These are phyloP conservation scores for Erodium chrysanthum DNA, from an alignment of 441 rosid genomes.

Conservation along the genomic window DNA sequence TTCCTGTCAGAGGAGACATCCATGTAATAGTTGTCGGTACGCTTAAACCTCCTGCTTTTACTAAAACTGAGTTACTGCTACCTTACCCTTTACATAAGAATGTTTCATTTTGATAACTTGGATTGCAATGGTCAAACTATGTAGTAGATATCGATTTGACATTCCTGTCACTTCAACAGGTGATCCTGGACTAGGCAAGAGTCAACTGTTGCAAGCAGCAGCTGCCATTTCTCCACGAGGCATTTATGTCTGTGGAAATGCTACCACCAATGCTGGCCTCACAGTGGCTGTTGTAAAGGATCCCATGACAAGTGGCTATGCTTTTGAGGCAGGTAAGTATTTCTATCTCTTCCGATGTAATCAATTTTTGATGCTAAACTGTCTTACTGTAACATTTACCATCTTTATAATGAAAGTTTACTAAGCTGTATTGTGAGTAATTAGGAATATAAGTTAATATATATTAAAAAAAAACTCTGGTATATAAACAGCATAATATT, in stretches of 20 bases:
- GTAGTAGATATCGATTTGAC: constrained; percentile 11
- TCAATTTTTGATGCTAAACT: neutral
- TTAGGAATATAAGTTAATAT: neutral
- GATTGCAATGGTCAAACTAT: constrained; percentile 1
- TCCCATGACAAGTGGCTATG: constrained; percentile 80
- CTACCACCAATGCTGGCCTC: constrained; percentile 92
- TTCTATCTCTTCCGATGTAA: constrained; percentile 20
- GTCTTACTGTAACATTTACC: neutral
- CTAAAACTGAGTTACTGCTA: neutral
- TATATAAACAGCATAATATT: neutral
- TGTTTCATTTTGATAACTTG: neutral
- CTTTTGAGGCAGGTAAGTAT: constrained; percentile 86
- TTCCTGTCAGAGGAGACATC: constrained; percentile 98
- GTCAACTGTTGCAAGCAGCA: constrained; percentile 96
- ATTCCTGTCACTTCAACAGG: constrained; percentile 36
- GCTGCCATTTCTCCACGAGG: constrained; percentile 93
- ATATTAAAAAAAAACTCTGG: neutral
- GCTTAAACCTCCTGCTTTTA: constrained; percentile 17
- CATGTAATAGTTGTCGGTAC: constrained; percentile 95
- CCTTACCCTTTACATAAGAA: neutral
- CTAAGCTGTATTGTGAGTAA: neutral
- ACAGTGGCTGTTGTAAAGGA: constrained; percentile 98
- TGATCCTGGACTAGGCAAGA: constrained; percentile 98
- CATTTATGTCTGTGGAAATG: constrained; percentile 95
- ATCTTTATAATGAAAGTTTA: constrained; percentile 15